Conservation (phyloP, 805 yeast species). For the Komagataella ulmi region DNA sequence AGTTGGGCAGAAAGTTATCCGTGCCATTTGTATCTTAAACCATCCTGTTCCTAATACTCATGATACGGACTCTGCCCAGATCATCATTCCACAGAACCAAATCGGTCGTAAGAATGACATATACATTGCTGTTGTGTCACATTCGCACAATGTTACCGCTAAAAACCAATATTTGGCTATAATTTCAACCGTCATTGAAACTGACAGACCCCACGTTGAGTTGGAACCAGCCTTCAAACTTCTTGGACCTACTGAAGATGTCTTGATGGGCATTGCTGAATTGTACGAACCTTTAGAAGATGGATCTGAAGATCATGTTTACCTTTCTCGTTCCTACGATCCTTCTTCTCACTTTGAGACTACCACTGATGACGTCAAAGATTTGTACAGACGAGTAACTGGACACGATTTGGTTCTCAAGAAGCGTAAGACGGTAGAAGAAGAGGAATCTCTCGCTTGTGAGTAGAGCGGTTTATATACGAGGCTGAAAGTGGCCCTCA, state of each 20-base stretch:
- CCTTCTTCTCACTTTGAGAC: constrained; percentile 92
- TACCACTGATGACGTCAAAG: constrained; percentile 94
- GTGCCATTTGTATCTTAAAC: constrained; percentile 81
- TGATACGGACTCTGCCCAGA: constrained; percentile 81
- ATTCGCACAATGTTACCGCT: constrained; percentile 82
- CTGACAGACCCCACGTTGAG: constrained; percentile 84
- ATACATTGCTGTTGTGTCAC: constrained; percentile 81
- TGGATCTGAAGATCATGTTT: constrained; percentile 70
- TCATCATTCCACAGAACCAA: constrained; percentile 94
- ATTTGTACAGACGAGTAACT: constrained; percentile 79
- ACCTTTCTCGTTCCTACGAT: constrained; percentile 81
- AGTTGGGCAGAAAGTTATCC: constrained; percentile 62
- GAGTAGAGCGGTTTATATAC: constrained; percentile 5
- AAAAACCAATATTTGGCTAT: constrained; percentile 87
- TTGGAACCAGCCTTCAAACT: constrained; percentile 88
- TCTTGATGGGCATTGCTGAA: constrained; percentile 90
- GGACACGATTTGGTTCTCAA: constrained; percentile 86
- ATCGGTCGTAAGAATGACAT: constrained; percentile 88
- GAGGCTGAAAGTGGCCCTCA: background rate
- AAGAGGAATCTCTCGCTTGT: constrained; percentile 35
- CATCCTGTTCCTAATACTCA: constrained; percentile 79
- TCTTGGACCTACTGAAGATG: constrained; percentile 68
- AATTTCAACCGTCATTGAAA: constrained; percentile 88
- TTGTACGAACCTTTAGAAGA: constrained; percentile 77
- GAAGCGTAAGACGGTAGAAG: constrained; percentile 57